Evolutionary conservation across 768 basidiomycete species (phyloP).

Genomic region (Plicaturopsis crispa): DNA sequence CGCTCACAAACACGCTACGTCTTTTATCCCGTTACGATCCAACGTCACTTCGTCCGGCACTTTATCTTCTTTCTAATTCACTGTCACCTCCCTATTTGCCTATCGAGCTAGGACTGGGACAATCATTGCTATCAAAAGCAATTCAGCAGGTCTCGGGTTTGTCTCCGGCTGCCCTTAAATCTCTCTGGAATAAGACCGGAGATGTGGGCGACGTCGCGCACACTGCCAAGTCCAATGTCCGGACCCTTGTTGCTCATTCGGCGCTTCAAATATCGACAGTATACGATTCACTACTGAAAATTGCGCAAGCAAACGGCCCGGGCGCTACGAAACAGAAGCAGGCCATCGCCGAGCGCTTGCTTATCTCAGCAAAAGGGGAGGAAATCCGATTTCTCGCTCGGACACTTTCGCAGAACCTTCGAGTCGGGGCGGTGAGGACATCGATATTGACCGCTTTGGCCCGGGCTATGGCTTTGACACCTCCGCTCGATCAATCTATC

Average conservation of each 20-base stretch:
- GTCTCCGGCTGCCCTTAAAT: conserved; percentile 45
- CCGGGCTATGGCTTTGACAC: conserved; percentile 63
- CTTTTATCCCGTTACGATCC: conserved; percentile 61
- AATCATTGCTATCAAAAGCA: conserved; percentile 58
- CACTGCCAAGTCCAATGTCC: conserved; percentile 67
- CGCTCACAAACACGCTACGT: conserved; percentile 68
- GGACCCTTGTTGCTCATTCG: conserved; percentile 68
- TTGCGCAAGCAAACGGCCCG: conserved; percentile 62
- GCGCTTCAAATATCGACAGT: conserved; percentile 58
- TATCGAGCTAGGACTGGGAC: conserved; percentile 63
- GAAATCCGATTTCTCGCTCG: conserved; percentile 80
- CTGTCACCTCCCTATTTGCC: conserved; percentile 68
- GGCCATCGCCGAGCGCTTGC: conserved; percentile 67
- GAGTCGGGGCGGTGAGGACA: conserved; percentile 84
- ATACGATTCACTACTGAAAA: conserved; percentile 59
- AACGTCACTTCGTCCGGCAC: conserved; percentile 59
- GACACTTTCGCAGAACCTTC: conserved; percentile 65
- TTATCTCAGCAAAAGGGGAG: conserved; percentile 82
- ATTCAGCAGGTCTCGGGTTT: conserved; percentile 71
- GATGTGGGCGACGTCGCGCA: conserved; percentile 89
- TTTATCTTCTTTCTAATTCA: conserved; percentile 80
- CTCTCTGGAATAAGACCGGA: conserved; percentile 64
- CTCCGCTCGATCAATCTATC: conserved; percentile 21
- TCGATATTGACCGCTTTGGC: conserved; percentile 78
- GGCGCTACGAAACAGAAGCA: conserved; percentile 75